Percentiles rank a stretch among this genome's conserved stretches.
Conservation (phyloP, 73 alveolate species). For the Uronychia setigera region DNA sequence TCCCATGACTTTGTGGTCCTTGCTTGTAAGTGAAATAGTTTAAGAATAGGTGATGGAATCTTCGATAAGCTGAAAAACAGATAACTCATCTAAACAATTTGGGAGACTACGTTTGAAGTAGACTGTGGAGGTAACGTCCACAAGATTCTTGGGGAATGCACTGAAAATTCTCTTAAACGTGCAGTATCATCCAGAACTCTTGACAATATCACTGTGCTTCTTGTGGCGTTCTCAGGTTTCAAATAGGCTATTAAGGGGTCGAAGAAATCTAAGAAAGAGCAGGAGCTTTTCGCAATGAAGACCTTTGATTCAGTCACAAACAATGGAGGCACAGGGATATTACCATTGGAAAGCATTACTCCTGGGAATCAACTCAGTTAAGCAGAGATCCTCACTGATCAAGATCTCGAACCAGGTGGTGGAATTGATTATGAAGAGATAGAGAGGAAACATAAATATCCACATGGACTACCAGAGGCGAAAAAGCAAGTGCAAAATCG, state of each 20-base stretch:
- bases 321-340: neutral
- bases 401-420: neutral
- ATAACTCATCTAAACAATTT: neutral
- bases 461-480: too few relatives aligned
- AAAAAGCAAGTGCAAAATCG: too few relatives aligned
- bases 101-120: constrained; percentile 26
- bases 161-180: constrained; percentile 78
- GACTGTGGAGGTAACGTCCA: constrained; percentile 48
- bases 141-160: constrained; percentile 82
- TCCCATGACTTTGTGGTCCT: neutral
- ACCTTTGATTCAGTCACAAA: neutral
- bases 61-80: neutral
- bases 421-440: neutral
- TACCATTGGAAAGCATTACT: neutral
- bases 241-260: constrained; percentile 20
- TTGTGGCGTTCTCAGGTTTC: constrained; percentile 71
- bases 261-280: neutral
- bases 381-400: neutral
- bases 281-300: neutral
- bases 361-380: neutral
- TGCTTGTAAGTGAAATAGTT: constrained; percentile 23
- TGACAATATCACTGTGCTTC: constrained; percentile 81
- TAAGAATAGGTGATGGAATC: constrained; percentile 10
- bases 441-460: neutral
- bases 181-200: constrained; percentile 84